These are phyloP conservation scores for Termitomyces sp. DNA, from an alignment of 768 basidiomycete species.

Conservation along the genomic window DNA sequence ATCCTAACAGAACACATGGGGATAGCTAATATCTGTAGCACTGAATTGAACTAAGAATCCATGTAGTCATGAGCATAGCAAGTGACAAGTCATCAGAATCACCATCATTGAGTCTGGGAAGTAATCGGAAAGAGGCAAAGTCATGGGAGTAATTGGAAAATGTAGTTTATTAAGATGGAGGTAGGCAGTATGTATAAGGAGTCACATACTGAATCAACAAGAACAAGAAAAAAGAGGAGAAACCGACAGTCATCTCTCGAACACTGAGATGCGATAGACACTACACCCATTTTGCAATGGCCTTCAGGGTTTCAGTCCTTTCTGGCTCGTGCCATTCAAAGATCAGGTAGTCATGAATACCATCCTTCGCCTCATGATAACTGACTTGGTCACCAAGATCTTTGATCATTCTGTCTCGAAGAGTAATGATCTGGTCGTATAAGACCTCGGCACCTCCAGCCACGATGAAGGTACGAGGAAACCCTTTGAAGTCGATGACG, in stretches of 20 bases:
- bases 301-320: slow-evolving; percentile 38
- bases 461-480: slow-evolving; percentile 56
- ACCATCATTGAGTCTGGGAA: neutral
- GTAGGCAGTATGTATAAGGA: neutral
- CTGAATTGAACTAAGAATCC: too few species aligned
- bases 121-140: neutral
- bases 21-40: too few species aligned
- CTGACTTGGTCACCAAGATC: slow-evolving; percentile 45
- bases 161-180: neutral
- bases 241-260: neutral
- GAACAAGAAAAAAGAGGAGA: neutral
- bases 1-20: neutral
- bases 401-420: slow-evolving; percentile 42
- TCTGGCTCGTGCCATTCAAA: slow-evolving; percentile 51
- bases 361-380: slow-evolving; percentile 48
- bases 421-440: slow-evolving; percentile 40
- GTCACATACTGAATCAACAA: neutral
- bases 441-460: slow-evolving; percentile 55
- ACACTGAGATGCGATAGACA: neutral
- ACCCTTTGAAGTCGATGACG: slow-evolving; percentile 41
- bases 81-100: too few species aligned
- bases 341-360: slow-evolving; percentile 48
- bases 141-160: neutral
- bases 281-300: slow-evolving; percentile 43
- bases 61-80: neutral